A percentile compares a stretch with the other conserved stretches of the same genome.
phyloP scores from a whole-genome alignment of 1,284 basidiomycete species.

The Xanthoconium separans region DNA sequence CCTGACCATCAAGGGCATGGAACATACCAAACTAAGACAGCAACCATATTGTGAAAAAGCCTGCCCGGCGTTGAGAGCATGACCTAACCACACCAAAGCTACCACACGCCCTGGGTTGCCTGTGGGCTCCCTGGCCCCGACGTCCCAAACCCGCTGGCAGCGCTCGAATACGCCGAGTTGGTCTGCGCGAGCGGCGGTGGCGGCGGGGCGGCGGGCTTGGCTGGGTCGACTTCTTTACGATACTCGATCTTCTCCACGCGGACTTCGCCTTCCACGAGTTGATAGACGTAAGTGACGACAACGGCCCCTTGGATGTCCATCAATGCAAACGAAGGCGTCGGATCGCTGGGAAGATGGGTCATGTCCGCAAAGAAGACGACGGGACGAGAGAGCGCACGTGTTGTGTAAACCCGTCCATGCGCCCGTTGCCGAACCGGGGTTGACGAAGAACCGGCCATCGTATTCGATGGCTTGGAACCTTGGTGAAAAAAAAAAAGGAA shows the following conservation, averaged over 20 bases:
- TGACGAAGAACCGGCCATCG: conserved; percentile 92
- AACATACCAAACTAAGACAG: conserved; percentile 2
- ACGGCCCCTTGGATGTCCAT: conserved; percentile 96
- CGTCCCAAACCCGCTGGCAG: conserved; percentile 17
- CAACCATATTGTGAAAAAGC: background rate
- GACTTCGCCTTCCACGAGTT: conserved; percentile 90
- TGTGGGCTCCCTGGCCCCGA: conserved; percentile 28
- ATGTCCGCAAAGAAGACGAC: background rate
- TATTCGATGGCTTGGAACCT: conserved; percentile 95
- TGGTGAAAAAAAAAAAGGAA: background rate
- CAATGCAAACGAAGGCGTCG: conserved; percentile 83
- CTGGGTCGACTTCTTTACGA: conserved; percentile 62
- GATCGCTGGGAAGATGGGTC: conserved; percentile 41
- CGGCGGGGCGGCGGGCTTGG: conserved; percentile 23
- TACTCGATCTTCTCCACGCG: conserved; percentile 85
- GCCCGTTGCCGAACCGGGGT: conserved; percentile 94
- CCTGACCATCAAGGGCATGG: background rate
- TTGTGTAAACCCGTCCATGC: conserved; percentile 84
- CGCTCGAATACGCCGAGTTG: conserved; percentile 21
- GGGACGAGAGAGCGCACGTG: conserved; percentile 42
- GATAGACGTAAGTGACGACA: conserved; percentile 95
- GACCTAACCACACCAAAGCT: background rate
- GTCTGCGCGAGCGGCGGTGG: conserved; percentile 28
- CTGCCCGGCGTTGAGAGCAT: background rate
- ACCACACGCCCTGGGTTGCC: conserved; percentile 29